These are phyloP conservation scores for Micractinium sp. DNA, from an alignment of 139 green algal species.

Conservation along the genomic window DNA sequence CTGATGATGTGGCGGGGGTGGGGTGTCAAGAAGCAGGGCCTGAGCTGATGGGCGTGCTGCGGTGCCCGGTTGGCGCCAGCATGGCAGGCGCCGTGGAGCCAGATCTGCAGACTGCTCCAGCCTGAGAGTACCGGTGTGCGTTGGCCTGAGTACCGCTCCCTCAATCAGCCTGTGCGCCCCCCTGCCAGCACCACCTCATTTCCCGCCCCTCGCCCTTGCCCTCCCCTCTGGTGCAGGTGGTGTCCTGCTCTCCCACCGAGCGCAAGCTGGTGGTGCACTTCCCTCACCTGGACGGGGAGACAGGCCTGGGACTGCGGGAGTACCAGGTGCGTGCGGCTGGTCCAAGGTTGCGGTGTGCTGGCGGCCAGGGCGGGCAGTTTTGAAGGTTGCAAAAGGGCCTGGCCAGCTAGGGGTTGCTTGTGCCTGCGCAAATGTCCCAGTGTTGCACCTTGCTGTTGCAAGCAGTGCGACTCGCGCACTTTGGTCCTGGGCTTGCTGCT, in stretches of 20 bases:
- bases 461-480: no score
- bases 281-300: not conserved
- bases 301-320: not conserved
- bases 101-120: not conserved
- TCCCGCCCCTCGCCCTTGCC: not conserved
- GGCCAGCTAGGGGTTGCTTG: no score
- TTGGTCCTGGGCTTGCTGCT: no score
- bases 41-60: not conserved
- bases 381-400: no score
- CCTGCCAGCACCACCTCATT: not conserved
- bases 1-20: not conserved
- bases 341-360: not conserved
- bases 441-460: no score
- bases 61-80: not conserved
- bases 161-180: not conserved
- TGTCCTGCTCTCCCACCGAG: conserved; percentile 35
- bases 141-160: not conserved
- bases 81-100: no score
- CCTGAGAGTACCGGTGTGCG: not conserved
- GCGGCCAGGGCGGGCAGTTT: no score
- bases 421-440: no score
- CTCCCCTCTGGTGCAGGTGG: conserved; percentile 27
- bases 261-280: conserved; percentile 43
- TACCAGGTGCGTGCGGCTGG: not conserved
- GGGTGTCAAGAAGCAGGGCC: not conserved